Base-by-base conservation (phyloP, 2,329 filamentous ascomycete species). In the Verticillium albo-atrum region DNA sequence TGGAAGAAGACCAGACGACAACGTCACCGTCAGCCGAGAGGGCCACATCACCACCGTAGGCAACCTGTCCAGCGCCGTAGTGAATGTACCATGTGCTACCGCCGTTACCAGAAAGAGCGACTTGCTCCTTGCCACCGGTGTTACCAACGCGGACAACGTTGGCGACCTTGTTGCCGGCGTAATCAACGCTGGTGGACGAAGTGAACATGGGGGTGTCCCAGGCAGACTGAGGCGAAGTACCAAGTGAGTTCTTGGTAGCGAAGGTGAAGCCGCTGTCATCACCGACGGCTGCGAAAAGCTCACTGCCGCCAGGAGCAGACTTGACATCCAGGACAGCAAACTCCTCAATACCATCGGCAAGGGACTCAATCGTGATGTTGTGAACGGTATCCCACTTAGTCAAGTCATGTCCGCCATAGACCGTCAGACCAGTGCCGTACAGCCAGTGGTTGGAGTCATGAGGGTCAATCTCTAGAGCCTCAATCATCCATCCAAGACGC, bases 401-500 rank as follows among this genome's bases (percentile, higher is more conserved):
- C n/a, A 85, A 70, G 60, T 85, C 81, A 56, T 79, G 78, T 1
- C 82, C 80, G 10, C 81, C 81, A 37, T 78, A 82, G 52, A 84
- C 70, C 0, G 81, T 83, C n/a, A 79, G 69, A 2, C 84, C 83
- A 0, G 84, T 87, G n/a, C 80, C 82, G 60, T 86, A 87, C 0
- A 86, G 71, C 81, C 82, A 86, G 67, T 85, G 83, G 65, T 85
- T 76, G 59, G 81, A 84, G 64, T 87, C 82, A 27, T 79, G 75
- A 0, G 84, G 84, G 65, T 86, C 75, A 55, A 87, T 86, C 25
- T 81, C 81, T 7, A 86, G 68, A 0, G 78, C 72, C 65, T 86
- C 84, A 9, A 86, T 82, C 84, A 86, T 86, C 83, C 83, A 86
- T 1, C 84, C 84, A 3, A 86, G 69, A 30, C 75, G 74, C 70